phyloP scores from a whole-genome alignment of 768 basidiomycete species.

The Lactarius pseudohatsudake region DNA sequence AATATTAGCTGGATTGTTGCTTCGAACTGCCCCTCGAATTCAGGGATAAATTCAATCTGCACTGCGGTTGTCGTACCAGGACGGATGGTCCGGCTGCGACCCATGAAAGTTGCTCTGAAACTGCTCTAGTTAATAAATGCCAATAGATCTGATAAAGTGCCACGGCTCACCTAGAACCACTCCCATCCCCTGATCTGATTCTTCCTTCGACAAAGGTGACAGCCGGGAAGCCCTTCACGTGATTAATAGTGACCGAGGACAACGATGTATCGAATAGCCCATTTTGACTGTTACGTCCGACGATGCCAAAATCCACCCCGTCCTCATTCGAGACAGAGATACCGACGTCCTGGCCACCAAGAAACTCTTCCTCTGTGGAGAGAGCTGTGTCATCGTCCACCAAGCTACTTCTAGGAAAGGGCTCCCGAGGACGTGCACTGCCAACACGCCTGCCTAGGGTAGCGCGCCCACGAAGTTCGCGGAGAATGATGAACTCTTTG shows the following conservation, averaged over 20 bases:
- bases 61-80: slow-evolving; percentile 11
- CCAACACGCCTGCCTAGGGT: background rate
- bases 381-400: background rate
- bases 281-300: slow-evolving; percentile 39
- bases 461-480: slow-evolving; percentile 10
- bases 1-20: slow-evolving; percentile 18
- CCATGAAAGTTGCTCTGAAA: slow-evolving; percentile 11
- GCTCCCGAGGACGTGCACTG: background rate
- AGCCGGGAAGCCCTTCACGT: slow-evolving; percentile 12
- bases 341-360: slow-evolving; percentile 51
- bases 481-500: slow-evolving; percentile 5
- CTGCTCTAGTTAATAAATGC: background rate
- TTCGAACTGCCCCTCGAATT: slow-evolving; percentile 17
- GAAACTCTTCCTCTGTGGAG: background rate
- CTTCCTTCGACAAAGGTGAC: slow-evolving; percentile 21
- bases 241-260: slow-evolving; percentile 25
- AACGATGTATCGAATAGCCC: slow-evolving; percentile 16
- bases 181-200: slow-evolving; percentile 2
- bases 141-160: background rate
- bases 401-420: background rate
- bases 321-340: slow-evolving; percentile 34
- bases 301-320: slow-evolving; percentile 53
- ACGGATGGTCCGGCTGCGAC: slow-evolving; percentile 4
- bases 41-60: slow-evolving; percentile 9
- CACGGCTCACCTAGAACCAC: slow-evolving; percentile 15